Evolutionary conservation across 2,329 filamentous ascomycete species (phyloP).

Genomic region (Arthrobotrys musiformis): DNA sequence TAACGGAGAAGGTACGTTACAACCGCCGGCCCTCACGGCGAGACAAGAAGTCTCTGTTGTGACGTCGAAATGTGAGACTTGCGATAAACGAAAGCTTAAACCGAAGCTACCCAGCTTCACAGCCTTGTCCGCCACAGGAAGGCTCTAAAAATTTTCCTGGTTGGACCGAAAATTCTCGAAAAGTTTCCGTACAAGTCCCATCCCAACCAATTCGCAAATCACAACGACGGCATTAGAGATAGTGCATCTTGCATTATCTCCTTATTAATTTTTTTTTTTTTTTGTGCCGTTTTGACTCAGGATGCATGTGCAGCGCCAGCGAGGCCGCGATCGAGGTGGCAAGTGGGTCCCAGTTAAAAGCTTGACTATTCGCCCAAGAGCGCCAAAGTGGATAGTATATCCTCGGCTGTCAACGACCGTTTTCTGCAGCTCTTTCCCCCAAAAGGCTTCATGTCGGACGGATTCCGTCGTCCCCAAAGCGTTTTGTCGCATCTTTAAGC

Average conservation of each 20-base stretch:
- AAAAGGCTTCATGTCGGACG: slow-evolving; percentile 32
- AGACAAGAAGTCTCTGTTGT: slow-evolving; percentile 11
- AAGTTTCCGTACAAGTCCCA: slow-evolving; percentile 19
- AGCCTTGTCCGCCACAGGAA: slow-evolving; percentile 6
- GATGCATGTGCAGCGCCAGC: slow-evolving; percentile 23
- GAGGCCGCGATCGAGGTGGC: slow-evolving; percentile 36
- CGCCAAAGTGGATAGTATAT: slow-evolving; percentile 44
- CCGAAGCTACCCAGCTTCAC: neutral
- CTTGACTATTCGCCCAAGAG: slow-evolving; percentile 24
- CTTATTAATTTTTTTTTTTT: too few species aligned
- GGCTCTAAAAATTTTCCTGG: slow-evolving; percentile 7
- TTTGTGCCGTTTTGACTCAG: slow-evolving; percentile 28
- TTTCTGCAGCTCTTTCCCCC: neutral
- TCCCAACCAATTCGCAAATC: slow-evolving; percentile 21
- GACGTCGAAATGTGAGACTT: slow-evolving; percentile 24
- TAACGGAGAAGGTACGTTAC: neutral
- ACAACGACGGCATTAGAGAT: neutral
- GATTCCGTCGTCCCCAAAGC: slow-evolving; percentile 42
- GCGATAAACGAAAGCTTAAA: slow-evolving; percentile 33
- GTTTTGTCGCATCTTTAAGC: slow-evolving; percentile 27
- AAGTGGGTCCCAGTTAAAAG: slow-evolving; percentile 47
- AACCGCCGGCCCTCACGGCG: neutral
- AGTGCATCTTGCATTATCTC: slow-evolving; percentile 31
- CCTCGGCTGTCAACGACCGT: slow-evolving; percentile 38
- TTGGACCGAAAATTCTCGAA: slow-evolving; percentile 11